phyloP scores from a whole-genome alignment of 768 basidiomycete species.

The Rhizopogon vesiculosus region DNA sequence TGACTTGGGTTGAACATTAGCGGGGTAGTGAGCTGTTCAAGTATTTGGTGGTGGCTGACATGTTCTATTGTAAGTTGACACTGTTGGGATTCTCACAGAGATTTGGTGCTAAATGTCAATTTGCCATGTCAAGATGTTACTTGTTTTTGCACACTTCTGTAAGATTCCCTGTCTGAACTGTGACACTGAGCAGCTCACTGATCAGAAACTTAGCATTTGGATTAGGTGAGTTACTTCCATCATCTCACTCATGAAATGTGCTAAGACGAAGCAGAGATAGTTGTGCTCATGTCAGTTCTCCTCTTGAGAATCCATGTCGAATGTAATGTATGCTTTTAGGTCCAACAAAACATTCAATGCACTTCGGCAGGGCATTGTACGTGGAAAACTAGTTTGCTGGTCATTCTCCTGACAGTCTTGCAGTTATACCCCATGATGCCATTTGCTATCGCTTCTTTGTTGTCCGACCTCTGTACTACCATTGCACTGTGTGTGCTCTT shows the following conservation, averaged over 20 bases:
- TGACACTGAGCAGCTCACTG: conserved; percentile 7
- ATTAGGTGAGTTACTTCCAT: conserved; percentile 22
- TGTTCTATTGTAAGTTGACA: conserved; percentile 20
- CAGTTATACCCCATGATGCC: no score
- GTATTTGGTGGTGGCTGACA: conserved; percentile 31
- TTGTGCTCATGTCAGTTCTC: conserved; percentile 3
- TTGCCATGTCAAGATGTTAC: conserved; percentile 11
- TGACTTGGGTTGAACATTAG: background rate
- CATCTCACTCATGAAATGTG: background rate
- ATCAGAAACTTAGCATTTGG: conserved; percentile 26
- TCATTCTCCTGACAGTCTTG: no score
- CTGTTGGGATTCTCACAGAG: background rate
- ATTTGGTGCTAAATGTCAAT: background rate
- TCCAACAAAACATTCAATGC: conserved; percentile 30
- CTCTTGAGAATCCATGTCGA: background rate
- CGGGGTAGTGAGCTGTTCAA: conserved; percentile 25
- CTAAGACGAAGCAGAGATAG: conserved; percentile 5
- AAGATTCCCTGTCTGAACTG: conserved; percentile 16
- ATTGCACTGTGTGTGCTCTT: no score
- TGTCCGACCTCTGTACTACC: no score
- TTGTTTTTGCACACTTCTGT: conserved; percentile 39
- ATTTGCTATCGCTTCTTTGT: no score
- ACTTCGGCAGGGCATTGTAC: no score
- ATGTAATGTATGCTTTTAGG: conserved; percentile 15
- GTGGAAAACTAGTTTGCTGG: no score